phyloP scores from a whole-genome alignment of 2,329 filamentous ascomycete genomes.

The Aureobasidium melanogenum region DNA sequence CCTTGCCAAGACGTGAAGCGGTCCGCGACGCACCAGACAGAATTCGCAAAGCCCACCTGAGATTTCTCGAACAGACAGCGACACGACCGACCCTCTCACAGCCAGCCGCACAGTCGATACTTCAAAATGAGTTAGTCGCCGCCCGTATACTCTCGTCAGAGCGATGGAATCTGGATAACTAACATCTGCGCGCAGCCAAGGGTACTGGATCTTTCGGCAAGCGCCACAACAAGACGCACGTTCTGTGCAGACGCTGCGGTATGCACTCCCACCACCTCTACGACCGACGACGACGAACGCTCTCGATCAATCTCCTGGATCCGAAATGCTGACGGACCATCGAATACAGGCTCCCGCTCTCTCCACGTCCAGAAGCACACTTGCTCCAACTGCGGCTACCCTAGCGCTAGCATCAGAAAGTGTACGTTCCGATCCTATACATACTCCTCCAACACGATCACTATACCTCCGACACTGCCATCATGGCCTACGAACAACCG shows the following conservation, averaged over 20 bases:
- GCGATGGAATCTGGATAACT: slow-evolving; percentile 27
- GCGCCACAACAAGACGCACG: slow-evolving; percentile 98
- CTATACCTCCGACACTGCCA: background rate
- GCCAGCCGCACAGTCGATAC: slow-evolving; percentile 13
- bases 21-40: background rate
- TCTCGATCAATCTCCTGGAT: background rate
- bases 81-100: slow-evolving; percentile 12
- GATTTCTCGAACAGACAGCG: slow-evolving; percentile 1
- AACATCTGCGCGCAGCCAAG: slow-evolving; percentile 49
- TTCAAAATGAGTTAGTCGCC: slow-evolving; percentile 17
- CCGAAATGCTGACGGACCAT: slow-evolving; percentile 22
- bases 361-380: slow-evolving; percentile 99
- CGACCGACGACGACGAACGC: background rate
- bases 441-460: background rate
- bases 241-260: slow-evolving; percentile 97
- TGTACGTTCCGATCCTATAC: slow-evolving; percentile 58
- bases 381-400: slow-evolving; percentile 93
- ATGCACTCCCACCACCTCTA: slow-evolving; percentile 39
- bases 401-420: slow-evolving; percentile 93
- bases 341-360: slow-evolving; percentile 70
- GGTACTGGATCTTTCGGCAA: slow-evolving; percentile 64
- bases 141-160: background rate
- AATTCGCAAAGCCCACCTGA: background rate
- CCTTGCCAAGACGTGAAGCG: background rate
- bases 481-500: background rate